phyloP scores from a whole-genome alignment of 345 rosid species.

The Eucalyptus pumila region DNA sequence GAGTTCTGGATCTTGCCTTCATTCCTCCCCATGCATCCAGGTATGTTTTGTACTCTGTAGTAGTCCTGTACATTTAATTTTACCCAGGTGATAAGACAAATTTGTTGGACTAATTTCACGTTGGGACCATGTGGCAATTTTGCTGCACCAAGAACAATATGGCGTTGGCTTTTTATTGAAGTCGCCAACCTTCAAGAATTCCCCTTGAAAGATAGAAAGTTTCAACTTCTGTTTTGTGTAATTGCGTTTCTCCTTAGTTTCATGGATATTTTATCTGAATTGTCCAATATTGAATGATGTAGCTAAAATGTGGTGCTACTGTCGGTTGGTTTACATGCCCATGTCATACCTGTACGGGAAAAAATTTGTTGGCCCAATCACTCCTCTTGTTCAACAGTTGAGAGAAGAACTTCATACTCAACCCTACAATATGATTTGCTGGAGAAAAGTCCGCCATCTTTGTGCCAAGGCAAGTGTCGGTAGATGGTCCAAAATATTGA shows the following conservation, averaged over 20 bases:
- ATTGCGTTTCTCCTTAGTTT: background rate
- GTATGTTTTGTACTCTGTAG: background rate
- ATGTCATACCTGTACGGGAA: constrained; percentile 21
- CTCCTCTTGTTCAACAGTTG: constrained; percentile 10
- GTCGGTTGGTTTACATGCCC: constrained; percentile 25
- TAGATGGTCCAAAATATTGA: background rate
- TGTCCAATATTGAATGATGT: background rate
- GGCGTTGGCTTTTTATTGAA: background rate
- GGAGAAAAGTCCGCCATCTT: constrained; percentile 11
- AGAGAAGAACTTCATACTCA: constrained; percentile 12
- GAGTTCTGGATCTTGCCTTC: constrained; percentile 20
- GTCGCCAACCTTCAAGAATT: background rate
- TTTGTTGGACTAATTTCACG: background rate
- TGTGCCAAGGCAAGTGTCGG: background rate
- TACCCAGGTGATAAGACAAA: background rate
- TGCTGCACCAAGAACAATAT: background rate
- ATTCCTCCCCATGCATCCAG: constrained; percentile 18
- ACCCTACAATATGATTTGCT: constrained; percentile 5
- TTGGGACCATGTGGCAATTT: background rate
- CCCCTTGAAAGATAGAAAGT: background rate
- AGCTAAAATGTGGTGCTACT: constrained; percentile 26
- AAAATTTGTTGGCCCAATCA: constrained; percentile 22
- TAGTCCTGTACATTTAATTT: background rate
- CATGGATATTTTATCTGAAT: background rate
- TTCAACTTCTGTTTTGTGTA: background rate